Evolutionary conservation across 129 eudicot genomes (phyloP).

Genomic region (Artemisia argyi): DNA sequence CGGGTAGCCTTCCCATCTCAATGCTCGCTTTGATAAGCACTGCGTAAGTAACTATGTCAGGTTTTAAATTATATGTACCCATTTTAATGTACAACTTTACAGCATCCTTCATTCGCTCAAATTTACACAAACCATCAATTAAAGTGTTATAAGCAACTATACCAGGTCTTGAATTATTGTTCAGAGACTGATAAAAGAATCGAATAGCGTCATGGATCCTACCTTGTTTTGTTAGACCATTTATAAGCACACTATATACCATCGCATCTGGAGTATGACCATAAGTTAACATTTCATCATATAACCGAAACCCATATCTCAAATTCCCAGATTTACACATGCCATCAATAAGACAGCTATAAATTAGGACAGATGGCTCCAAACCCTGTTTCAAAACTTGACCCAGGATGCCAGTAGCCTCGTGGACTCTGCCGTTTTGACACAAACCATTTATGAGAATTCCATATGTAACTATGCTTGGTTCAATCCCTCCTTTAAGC

Average conservation of each 20-base stretch:
- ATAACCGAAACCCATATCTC: constrained; percentile 47
- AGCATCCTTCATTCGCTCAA: constrained; percentile 36
- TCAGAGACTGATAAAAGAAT: constrained; percentile 47
- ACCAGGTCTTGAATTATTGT: constrained; percentile 38
- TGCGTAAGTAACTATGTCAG: constrained; percentile 62
- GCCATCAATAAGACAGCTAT: constrained; percentile 59
- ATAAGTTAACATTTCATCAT: constrained; percentile 38
- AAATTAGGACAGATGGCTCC: constrained; percentile 41
- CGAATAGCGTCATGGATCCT: constrained; percentile 49
- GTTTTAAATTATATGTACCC: constrained; percentile 36
- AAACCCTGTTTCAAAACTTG: constrained; percentile 55
- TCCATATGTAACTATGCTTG: constrained; percentile 55
- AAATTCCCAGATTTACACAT: constrained; percentile 55
- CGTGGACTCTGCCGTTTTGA: constrained; percentile 35
- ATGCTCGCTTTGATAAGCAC: constrained; percentile 52
- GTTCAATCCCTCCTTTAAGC: constrained; percentile 47
- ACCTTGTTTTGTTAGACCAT: constrained; percentile 61
- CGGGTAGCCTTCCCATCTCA: constrained; percentile 32
- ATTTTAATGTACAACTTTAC: constrained; percentile 47
- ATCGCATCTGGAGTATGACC: constrained; percentile 53
- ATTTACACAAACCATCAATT: constrained; percentile 61
- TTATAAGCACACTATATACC: constrained; percentile 45
- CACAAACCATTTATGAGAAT: constrained; percentile 63
- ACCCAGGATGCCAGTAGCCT: constrained; percentile 52
- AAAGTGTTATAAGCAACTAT: constrained; percentile 46